A percentile compares a stretch with the other conserved stretches of the same genome.
These are phyloP conservation scores for Solanum appendiculatum DNA, from an alignment of 257 asterid species.

Conservation along the genomic window DNA sequence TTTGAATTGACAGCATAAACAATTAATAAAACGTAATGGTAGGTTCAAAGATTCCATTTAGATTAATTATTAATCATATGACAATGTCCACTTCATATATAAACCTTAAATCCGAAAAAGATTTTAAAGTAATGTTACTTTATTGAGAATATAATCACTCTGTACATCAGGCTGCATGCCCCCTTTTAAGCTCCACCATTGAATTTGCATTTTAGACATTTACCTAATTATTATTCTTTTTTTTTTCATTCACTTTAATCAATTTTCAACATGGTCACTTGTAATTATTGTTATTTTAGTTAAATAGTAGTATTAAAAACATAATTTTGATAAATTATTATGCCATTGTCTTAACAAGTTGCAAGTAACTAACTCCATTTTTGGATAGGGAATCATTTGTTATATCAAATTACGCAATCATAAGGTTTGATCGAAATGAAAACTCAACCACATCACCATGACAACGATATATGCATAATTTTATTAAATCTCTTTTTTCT, in stretches of 20 bases:
- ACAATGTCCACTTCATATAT: slow-evolving; percentile 1
- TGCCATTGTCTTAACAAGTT: neutral
- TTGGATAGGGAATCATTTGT: neutral
- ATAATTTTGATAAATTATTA: neutral
- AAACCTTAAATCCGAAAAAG: slow-evolving; percentile 2
- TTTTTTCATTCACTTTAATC: neutral
- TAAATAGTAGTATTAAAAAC: neutral
- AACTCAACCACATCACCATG: neutral
- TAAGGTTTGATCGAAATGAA: neutral
- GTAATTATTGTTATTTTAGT: neutral
- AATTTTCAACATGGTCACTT: neutral
- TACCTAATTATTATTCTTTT: neutral
- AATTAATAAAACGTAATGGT: neutral
- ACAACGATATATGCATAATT: neutral
- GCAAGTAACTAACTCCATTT: neutral
- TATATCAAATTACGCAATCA: neutral
- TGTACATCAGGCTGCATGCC: neutral
- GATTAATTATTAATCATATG: slow-evolving; percentile 1
- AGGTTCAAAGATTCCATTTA: slow-evolving; percentile 1
- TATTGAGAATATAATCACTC: neutral
- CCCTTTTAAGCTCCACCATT: slow-evolving; percentile 2
- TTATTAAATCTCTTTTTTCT: neutral
- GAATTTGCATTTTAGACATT: neutral
- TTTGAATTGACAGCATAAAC: neutral
- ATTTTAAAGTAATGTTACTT: neutral